Evolutionary conservation across 2,329 filamentous ascomycete genomes (phyloP).

Genomic region (Thielaviopsis euricoi): DNA sequence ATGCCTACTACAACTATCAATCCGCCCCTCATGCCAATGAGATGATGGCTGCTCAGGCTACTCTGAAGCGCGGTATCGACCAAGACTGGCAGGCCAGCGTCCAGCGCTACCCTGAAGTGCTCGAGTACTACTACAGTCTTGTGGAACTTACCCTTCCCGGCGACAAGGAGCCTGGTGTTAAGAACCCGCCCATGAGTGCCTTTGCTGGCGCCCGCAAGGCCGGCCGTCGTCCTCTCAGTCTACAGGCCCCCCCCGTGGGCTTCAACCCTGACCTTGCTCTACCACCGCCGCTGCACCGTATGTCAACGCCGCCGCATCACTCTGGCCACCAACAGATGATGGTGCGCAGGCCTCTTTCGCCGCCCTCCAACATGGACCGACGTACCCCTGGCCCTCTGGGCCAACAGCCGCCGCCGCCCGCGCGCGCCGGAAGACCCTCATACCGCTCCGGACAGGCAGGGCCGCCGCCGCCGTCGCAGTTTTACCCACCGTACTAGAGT

Average conservation of each 20-base stretch:
- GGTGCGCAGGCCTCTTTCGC: slow-evolving; percentile 24
- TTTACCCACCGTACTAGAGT: slow-evolving; percentile 1
- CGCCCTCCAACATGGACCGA: slow-evolving; percentile 9
- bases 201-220: slow-evolving; percentile 32
- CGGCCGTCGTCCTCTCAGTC: slow-evolving; percentile 21
- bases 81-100: slow-evolving; percentile 65
- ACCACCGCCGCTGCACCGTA: slow-evolving; percentile 18
- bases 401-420: not conserved
- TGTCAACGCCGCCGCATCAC: slow-evolving; percentile 22
- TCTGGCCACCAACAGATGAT: slow-evolving; percentile 14
- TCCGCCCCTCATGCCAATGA: slow-evolving; percentile 42
- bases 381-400: slow-evolving; percentile 5
- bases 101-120: slow-evolving; percentile 61
- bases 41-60: slow-evolving; percentile 45
- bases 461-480: not conserved
- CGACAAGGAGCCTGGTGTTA: slow-evolving; percentile 42
- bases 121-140: slow-evolving; percentile 63
- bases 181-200: slow-evolving; percentile 42
- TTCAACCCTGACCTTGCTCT: slow-evolving; percentile 14
- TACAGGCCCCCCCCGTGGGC: slow-evolving; percentile 22
- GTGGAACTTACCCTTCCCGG: slow-evolving; percentile 49
- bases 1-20: slow-evolving; percentile 41
- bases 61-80: slow-evolving; percentile 57
- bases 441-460: not conserved
- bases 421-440: not conserved